Evolutionary conservation across 345 rosid species (phyloP).

Genomic region (Moricandia arvensis): DNA sequence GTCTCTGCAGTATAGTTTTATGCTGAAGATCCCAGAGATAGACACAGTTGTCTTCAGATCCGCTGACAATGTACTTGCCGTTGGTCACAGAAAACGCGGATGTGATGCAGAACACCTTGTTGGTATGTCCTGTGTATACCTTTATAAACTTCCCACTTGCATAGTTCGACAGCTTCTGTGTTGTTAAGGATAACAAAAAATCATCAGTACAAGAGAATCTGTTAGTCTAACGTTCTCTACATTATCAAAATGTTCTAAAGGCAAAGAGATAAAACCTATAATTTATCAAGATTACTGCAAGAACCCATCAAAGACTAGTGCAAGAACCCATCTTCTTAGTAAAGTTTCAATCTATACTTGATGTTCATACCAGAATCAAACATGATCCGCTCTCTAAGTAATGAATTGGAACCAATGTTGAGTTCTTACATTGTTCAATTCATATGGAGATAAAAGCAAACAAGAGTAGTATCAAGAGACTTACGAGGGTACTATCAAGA

Average conservation of each 20-base stretch:
- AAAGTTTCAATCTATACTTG: background rate
- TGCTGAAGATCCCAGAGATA: slow-evolving; percentile 94
- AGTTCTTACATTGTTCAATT: background rate
- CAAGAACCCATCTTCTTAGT: background rate
- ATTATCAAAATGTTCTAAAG: too few relatives aligned
- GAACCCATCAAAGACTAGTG: too few relatives aligned
- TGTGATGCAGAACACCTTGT: slow-evolving; percentile 71
- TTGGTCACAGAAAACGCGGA: slow-evolving; percentile 95
- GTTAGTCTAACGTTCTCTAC: too few relatives aligned
- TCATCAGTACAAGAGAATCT: slow-evolving; percentile 1
- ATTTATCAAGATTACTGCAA: background rate
- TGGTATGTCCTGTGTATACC: slow-evolving; percentile 78
- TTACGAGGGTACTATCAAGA: slow-evolving; percentile 82
- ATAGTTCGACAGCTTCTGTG: slow-evolving; percentile 90
- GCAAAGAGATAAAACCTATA: background rate
- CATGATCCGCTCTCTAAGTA: background rate
- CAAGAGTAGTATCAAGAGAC: slow-evolving; percentile 86
- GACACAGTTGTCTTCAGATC: slow-evolving; percentile 87
- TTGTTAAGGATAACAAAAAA: background rate
- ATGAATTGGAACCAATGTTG: background rate
- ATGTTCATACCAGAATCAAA: background rate
- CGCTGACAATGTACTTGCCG: slow-evolving; percentile 92
- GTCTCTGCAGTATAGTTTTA: slow-evolving; percentile 76
- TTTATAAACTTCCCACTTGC: slow-evolving; percentile 81
- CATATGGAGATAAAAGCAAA: slow-evolving; percentile 1